These are phyloP conservation scores for Cynanchum wilfordii DNA, from an alignment of 257 asterid species.

Conservation along the genomic window DNA sequence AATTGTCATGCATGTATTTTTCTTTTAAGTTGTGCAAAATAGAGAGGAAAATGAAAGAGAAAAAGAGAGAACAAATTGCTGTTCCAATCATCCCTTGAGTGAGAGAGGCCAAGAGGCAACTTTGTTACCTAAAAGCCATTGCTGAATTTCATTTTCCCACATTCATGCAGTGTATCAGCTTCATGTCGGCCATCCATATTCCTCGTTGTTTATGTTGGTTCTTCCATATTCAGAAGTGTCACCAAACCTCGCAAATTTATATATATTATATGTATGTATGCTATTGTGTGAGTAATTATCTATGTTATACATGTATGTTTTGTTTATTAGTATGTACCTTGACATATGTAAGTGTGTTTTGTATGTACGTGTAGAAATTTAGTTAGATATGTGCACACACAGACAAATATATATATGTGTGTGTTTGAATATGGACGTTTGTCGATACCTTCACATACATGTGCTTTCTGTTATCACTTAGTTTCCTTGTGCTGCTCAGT, in stretches of 20 bases:
- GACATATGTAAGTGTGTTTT: not conserved
- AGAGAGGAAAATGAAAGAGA: too few species aligned
- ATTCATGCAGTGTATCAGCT: not conserved
- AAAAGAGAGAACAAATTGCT: not conserved
- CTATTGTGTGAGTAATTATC: not conserved
- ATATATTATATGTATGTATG: not conserved
- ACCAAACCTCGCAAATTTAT: not conserved
- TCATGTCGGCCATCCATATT: not conserved
- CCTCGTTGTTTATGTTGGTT: not conserved
- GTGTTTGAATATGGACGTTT: not conserved
- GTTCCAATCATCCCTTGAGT: not conserved
- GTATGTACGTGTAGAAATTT: too few species aligned
- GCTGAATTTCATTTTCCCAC: not conserved
- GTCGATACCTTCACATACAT: not conserved
- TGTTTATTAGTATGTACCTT: too few species aligned
- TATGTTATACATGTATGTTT: not conserved
- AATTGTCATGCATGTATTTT: not conserved
- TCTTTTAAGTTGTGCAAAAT: not conserved
- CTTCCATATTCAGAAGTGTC: not conserved
- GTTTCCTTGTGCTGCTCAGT: not conserved
- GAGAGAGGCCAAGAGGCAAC: not conserved
- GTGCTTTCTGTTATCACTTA: not conserved
- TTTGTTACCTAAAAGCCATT: not conserved
- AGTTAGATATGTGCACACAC: not conserved
- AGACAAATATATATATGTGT: too few species aligned